A percentile compares a stretch with the other conserved stretches of the same genome.
Evolutionary conservation across 208 protist species (phyloP).

Genomic region (Wallacemonas collosoma): DNA sequence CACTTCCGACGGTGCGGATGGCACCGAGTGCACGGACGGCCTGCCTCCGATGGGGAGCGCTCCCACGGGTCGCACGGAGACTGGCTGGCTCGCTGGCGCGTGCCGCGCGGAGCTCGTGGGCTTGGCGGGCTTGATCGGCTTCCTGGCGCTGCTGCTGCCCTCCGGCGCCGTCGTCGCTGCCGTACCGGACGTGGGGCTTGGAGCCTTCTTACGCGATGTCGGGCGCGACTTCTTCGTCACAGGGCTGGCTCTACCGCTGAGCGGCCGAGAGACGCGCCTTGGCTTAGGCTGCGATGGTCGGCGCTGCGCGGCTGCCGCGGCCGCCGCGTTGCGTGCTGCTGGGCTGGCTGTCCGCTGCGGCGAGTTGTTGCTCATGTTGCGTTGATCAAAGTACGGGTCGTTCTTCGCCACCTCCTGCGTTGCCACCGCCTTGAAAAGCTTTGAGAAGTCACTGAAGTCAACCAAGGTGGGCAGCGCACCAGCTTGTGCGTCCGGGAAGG

Average conservation of each 20-base stretch:
- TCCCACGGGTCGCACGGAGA: not conserved
- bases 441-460: constrained; percentile 75
- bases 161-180: no score
- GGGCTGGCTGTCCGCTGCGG: not conserved
- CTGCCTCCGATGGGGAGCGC: not conserved
- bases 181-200: not conserved
- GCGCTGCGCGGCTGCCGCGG: not conserved
- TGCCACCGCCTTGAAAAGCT: constrained; percentile 64
- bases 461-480: constrained; percentile 38
- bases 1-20: not conserved
- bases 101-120: not conserved
- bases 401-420: constrained; percentile 46
- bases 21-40: not conserved
- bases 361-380: not conserved
- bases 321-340: not conserved
- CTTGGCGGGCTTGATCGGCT: not conserved
- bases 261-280: not conserved
- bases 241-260: not conserved
- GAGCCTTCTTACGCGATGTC: not conserved
- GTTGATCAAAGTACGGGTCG: constrained; percentile 30
- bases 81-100: not conserved
- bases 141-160: constrained; percentile 8
- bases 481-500: constrained; percentile 30
- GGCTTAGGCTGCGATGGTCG: constrained; percentile 1
- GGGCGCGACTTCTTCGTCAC: not conserved